phyloP scores from a whole-genome alignment of 805 yeast genomes.

The Ogataea methanolica region DNA sequence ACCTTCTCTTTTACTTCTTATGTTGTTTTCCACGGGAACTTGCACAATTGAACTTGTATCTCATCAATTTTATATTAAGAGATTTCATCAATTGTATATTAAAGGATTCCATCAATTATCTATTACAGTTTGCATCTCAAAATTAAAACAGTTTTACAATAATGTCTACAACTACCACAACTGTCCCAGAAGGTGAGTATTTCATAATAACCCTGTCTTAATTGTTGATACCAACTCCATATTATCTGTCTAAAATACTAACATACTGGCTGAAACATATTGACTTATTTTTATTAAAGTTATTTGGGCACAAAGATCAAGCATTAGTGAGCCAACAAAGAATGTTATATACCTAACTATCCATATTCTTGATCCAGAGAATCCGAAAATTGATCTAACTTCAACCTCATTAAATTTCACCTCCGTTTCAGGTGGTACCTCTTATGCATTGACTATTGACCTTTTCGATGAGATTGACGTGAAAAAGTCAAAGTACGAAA shows the following conservation, averaged over 20 bases:
- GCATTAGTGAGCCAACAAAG: slow-evolving; percentile 62
- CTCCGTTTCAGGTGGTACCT: slow-evolving; percentile 43
- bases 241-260: neutral
- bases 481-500: slow-evolving; percentile 51
- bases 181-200: slow-evolving; percentile 32
- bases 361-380: slow-evolving; percentile 62
- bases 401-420: slow-evolving; percentile 47
- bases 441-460: slow-evolving; percentile 66
- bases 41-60: no score
- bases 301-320: slow-evolving; percentile 96
- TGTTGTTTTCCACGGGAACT: no score
- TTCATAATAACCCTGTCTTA: neutral
- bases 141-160: no score
- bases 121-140: no score
- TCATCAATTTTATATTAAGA: no score
- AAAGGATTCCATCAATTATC: no score
- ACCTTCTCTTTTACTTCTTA: no score
- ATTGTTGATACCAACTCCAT: neutral
- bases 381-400: slow-evolving; percentile 59
- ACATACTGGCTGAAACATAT: slow-evolving; percentile 5
- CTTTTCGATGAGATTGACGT: slow-evolving; percentile 73
- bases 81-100: no score
- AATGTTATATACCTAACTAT: slow-evolving; percentile 75
- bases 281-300: slow-evolving; percentile 34
- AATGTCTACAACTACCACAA: slow-evolving; percentile 14